Conservation (phyloP, 768 basidiomycete species). For the Tubosaeta sp. region DNA sequence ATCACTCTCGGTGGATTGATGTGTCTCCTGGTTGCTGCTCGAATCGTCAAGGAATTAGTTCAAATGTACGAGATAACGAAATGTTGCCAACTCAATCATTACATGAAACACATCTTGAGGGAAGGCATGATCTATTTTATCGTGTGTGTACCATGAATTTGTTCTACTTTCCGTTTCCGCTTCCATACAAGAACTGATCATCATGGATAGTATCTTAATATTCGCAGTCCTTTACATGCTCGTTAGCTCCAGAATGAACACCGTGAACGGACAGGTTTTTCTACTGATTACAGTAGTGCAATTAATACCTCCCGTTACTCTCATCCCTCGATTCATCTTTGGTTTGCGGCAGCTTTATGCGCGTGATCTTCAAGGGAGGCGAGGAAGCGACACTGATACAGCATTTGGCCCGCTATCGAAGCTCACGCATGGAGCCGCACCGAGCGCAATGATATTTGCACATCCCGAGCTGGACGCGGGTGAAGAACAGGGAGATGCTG, state of each 20-base stretch:
- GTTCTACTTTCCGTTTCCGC: not conserved
- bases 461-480: not conserved
- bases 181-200: not conserved
- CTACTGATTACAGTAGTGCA: not conserved
- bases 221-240: not conserved
- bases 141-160: not conserved
- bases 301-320: not conserved
- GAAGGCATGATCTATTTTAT: not conserved
- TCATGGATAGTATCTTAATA: not conserved
- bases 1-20: not conserved
- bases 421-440: not conserved
- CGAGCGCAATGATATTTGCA: not conserved
- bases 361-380: not conserved
- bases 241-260: not conserved
- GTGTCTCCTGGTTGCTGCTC: not conserved
- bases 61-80: not conserved
- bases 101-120: not conserved
- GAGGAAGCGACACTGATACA: not conserved
- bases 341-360: not conserved
- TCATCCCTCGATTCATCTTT: not conserved
- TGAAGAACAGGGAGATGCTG: not conserved
- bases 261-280: not conserved
- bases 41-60: not conserved
- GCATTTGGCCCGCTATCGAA: not conserved
- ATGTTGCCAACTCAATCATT: not conserved